phyloP scores from a whole-genome alignment of 768 basidiomycete genomes.

The Rhodotorula babjevae region DNA sequence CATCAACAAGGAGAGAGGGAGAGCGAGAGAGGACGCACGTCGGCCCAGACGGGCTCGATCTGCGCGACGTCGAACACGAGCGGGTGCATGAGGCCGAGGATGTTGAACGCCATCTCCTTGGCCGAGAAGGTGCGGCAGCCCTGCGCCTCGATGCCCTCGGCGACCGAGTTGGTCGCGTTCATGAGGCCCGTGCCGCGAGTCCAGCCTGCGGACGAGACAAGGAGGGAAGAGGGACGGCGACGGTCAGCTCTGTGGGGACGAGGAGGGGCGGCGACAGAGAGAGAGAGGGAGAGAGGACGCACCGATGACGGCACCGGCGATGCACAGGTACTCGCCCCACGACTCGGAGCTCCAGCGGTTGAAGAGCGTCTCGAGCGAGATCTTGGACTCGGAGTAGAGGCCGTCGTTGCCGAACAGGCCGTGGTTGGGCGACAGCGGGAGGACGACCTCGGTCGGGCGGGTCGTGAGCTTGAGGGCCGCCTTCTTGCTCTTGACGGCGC shows the following conservation, averaged over 20 bases:
- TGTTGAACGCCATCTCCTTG: constrained; percentile 99
- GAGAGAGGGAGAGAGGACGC: constrained; percentile 43
- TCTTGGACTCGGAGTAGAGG: constrained; percentile 96
- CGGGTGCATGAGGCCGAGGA: constrained; percentile 98
- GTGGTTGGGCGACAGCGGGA: constrained; percentile 96
- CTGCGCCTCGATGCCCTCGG: constrained; percentile 83
- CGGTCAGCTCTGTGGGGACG: too few relatives aligned
- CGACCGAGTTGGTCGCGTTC: constrained; percentile 89
- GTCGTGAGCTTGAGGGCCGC: constrained; percentile 94
- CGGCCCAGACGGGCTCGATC: constrained; percentile 99
- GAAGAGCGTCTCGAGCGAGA: constrained; percentile 95
- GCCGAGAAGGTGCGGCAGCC: constrained; percentile 98
- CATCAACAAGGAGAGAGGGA: too few relatives aligned
- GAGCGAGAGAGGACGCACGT: constrained; percentile 23
- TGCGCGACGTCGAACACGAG: constrained; percentile 98
- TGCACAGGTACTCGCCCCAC: constrained; percentile 98
- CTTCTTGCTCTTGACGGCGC: constrained; percentile 97
- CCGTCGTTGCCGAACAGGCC: constrained; percentile 97
- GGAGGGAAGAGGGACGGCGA: not conserved
- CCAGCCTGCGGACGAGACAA: constrained; percentile 58
- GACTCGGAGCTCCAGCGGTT: constrained; percentile 96
- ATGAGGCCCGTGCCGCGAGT: constrained; percentile 97
- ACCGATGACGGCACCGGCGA: constrained; percentile 98
- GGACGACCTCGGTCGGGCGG: constrained; percentile 94
- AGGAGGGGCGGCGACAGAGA: not conserved